Base-by-base conservation (phyloP, 2,329 filamentous ascomycete species). In the Fusarium continuum region DNA sequence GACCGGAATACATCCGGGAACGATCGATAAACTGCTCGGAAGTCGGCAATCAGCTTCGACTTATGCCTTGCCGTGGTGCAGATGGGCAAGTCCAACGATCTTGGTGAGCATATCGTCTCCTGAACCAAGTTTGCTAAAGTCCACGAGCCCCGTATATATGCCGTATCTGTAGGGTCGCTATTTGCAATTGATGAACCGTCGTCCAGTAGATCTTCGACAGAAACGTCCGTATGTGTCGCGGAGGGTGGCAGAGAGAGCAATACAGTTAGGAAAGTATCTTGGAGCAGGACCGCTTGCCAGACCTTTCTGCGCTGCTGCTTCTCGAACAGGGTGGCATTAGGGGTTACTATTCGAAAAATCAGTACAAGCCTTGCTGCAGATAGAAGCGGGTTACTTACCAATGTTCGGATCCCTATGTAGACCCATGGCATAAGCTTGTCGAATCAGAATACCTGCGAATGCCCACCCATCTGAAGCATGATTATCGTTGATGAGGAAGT, bases 401-500 rank as follows among this genome's bases (percentile, higher is more conserved):
- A 91, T 87, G 55, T 92, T 91, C 1, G 91, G 91, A 70, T 93
- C 90, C 14, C 91, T 86, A 72, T 94, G 90, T 11, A 94, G 75
- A 1, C 91, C 90, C 88, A 94, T 91, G 20, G 91, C 91, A 69
- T 93, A 93, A 0, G 91, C 87, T 75, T 94, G 91, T 22, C 91
- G 83, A 64, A 92, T 88, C 19, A 92, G 75, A 22, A 94, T 88
- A 6, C 91, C 91, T 0, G 89, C 89, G 79, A 93, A 94, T 0
- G 90, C 88, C 88, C 91, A 94, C 2, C 91, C 91, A 72, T 94
- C 91, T 0, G 89, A 91, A 5, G 90, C 90, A 69, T 93, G 91
- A 69, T 93, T 93, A 74, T 94, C 91, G 69, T 94, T 94, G 79
- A 93, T 93, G 29, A 94, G 80, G 68, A 94, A 94, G 72, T 93